phyloP scores from a whole-genome alignment of 2,329 filamentous ascomycete genomes.

The Tothia fuscella region DNA sequence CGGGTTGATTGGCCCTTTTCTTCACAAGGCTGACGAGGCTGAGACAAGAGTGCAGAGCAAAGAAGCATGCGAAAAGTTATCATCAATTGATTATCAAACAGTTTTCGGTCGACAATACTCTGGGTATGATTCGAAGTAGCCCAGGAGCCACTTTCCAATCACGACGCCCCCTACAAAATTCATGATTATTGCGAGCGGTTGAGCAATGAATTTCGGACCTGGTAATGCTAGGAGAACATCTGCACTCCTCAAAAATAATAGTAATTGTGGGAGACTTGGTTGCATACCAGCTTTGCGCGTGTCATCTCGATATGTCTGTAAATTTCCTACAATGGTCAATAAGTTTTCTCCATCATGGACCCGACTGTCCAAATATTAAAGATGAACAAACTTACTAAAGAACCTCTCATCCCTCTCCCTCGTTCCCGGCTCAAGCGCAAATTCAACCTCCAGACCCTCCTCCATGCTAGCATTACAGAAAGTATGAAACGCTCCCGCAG shows the following conservation, averaged over 20 bases:
- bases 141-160: slow-evolving; percentile 3
- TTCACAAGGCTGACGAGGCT: no score
- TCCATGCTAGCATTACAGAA: slow-evolving; percentile 3
- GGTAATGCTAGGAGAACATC: slow-evolving; percentile 1
- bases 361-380: not conserved
- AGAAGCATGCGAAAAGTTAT: no score
- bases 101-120: not conserved
- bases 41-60: no score
- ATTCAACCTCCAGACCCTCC: slow-evolving; percentile 3
- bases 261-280: not conserved
- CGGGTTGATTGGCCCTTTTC: no score
- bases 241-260: slow-evolving; percentile 2
- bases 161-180: slow-evolving; percentile 5
- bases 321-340: slow-evolving; percentile 3
- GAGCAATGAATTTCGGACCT: not conserved
- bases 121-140: slow-evolving; percentile 4
- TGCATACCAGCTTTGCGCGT: slow-evolving; percentile 1
- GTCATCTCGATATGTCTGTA: slow-evolving; percentile 7
- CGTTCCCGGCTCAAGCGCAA: slow-evolving; percentile 1
- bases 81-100: slow-evolving; percentile 7
- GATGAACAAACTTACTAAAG: not conserved
- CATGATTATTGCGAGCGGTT: slow-evolving; percentile 1
- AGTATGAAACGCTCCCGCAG: slow-evolving; percentile 4
- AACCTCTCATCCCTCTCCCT: slow-evolving; percentile 5
- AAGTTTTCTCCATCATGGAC: not conserved